These are phyloP conservation scores for Zygoascus bituminiphila DNA, from an alignment of 805 yeast genomes.

Conservation along the genomic window DNA sequence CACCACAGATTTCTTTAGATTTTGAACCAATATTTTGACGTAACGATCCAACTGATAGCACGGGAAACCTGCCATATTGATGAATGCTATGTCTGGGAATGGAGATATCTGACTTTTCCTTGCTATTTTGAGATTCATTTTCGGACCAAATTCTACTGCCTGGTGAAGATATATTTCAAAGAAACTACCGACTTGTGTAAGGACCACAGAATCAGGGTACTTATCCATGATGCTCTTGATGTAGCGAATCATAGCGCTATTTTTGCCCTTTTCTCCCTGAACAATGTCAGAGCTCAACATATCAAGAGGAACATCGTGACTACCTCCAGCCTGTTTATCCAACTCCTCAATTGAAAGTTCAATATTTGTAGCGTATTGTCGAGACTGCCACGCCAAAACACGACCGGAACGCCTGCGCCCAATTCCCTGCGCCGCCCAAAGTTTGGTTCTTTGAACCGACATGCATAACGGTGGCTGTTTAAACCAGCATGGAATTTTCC, in stretches of 20 bases:
- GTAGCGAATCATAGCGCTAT: slow-evolving; percentile 6
- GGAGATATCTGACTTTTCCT: slow-evolving; percentile 19
- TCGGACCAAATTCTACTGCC: slow-evolving; percentile 64
- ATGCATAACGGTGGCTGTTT: too few relatives aligned
- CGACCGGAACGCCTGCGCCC: not conserved
- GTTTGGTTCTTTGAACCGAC: too few relatives aligned
- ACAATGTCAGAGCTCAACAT: not conserved
- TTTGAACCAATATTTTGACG: slow-evolving; percentile 64
- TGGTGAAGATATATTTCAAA: slow-evolving; percentile 70
- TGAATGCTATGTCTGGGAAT: slow-evolving; percentile 5
- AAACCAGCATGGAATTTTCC: too few relatives aligned
- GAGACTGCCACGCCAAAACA: not conserved
- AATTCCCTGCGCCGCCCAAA: too few relatives aligned
- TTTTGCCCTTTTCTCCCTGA: not conserved
- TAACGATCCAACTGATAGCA: slow-evolving; percentile 60
- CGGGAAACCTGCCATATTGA: slow-evolving; percentile 88
- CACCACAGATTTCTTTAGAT: slow-evolving; percentile 63
- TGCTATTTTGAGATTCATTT: slow-evolving; percentile 66
- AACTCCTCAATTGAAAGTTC: not conserved
- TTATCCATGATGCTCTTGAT: slow-evolving; percentile 30
- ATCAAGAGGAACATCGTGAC: not conserved
- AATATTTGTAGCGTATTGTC: not conserved
- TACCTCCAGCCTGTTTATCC: not conserved
- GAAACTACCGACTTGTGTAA: slow-evolving; percentile 60
- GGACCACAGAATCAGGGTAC: slow-evolving; percentile 47